Conservation (phyloP, 805 yeast genomes). For the Nakazawaea ambrosiae region DNA sequence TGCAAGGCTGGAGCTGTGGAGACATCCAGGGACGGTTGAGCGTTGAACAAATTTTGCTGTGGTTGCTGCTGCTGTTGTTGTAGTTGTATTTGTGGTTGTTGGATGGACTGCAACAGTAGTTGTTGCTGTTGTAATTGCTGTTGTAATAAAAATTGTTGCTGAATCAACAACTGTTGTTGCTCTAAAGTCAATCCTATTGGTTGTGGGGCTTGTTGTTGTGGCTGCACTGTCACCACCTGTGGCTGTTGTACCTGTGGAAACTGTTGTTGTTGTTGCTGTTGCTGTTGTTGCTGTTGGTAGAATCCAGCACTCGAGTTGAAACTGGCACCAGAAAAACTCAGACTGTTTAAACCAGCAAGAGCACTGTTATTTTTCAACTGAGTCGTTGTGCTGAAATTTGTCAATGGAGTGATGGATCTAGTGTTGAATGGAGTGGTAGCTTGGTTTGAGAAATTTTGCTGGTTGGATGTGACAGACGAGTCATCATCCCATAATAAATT, state of each 20-base stretch:
- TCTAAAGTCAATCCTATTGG: conserved; percentile 8
- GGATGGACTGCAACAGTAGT: conserved; percentile 7
- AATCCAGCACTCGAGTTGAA: conserved; percentile 1
- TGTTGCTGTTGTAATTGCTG: conserved; percentile 12
- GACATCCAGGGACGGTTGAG: background rate
- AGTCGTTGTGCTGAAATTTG: conserved; percentile 2
- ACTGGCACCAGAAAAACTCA: background rate
- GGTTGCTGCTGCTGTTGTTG: background rate
- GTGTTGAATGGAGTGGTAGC: background rate
- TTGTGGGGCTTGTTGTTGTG: background rate
- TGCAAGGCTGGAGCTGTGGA: conserved; percentile 9
- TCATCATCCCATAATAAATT: conserved; percentile 7
- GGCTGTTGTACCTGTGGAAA: background rate
- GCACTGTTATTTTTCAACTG: background rate
- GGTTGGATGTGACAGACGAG: background rate
- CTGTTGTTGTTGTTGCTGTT: conserved; percentile 3
- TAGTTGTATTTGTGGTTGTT: background rate
- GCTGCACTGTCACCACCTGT: background rate
- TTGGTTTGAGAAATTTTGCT: background rate
- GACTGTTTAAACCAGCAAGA: background rate
- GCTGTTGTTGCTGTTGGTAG: background rate
- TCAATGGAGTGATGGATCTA: conserved; percentile 7
- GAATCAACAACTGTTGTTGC: conserved; percentile 11
- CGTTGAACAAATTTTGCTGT: too few species aligned
- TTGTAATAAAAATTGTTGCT: conserved; percentile 11